These are phyloP conservation scores for Lecanicillium sp. DNA, from an alignment of 2,329 filamentous ascomycete species.

Conservation along the genomic window DNA sequence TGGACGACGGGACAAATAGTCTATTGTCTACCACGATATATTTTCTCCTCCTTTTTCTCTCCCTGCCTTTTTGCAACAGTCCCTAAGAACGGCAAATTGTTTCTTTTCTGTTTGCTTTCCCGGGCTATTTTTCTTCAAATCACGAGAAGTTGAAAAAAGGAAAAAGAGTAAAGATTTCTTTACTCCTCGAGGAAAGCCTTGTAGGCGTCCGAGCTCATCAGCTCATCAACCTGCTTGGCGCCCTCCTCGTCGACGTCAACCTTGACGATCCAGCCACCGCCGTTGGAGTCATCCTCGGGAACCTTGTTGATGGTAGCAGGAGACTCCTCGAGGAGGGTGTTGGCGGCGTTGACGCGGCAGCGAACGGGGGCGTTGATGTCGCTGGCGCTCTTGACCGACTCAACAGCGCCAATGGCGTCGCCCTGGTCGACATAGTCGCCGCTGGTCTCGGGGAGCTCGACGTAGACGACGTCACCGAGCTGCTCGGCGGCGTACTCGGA, in stretches of 20 bases:
- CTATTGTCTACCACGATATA: no score
- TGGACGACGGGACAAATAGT: no score
- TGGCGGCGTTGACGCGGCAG: conserved; percentile 68
- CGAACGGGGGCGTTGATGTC: conserved; percentile 87
- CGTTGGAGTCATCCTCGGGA: conserved; percentile 67
- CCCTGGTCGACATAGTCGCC: conserved; percentile 63
- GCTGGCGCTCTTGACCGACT: conserved; percentile 97
- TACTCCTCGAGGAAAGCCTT: conserved; percentile 56
- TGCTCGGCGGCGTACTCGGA: conserved; percentile 85
- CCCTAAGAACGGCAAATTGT: no score
- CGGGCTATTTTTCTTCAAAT: no score
- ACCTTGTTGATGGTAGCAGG: conserved; percentile 82
- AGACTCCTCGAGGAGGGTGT: conserved; percentile 71
- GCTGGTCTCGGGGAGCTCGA: conserved; percentile 70
- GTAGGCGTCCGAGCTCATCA: conserved; percentile 76
- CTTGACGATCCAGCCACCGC: conserved; percentile 88
- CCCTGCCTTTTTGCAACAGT: no score
- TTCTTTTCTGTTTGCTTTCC: background rate
- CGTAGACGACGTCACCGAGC: conserved; percentile 93
- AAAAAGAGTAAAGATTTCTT: conserved; percentile 1
- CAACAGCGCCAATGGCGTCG: conserved; percentile 86
- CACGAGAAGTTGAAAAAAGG: background rate
- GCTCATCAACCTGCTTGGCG: conserved; percentile 57
- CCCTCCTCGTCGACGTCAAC: conserved; percentile 64
- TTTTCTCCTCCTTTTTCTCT: no score